Conservation (phyloP, 306 rosid genomes). For the Acacia acuminata region DNA sequence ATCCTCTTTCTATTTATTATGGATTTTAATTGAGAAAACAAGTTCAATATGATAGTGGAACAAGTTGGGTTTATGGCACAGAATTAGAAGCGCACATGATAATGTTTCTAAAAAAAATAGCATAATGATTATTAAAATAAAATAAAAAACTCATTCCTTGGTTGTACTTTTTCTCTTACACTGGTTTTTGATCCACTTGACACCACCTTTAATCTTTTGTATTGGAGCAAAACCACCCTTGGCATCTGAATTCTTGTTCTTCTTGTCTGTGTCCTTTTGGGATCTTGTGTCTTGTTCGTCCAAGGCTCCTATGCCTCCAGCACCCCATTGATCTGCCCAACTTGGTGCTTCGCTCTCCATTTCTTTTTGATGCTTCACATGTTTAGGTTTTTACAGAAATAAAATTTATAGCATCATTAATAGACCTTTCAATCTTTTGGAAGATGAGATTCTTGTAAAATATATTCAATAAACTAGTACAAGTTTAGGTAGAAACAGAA, state of each 20-base stretch:
- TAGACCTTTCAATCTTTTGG: background rate
- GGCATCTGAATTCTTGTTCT: conserved; percentile 57
- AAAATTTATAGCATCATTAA: background rate
- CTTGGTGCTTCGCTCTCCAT: conserved; percentile 75
- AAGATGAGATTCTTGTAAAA: background rate
- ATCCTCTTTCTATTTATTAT: background rate
- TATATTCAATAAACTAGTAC: background rate
- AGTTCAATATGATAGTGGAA: background rate
- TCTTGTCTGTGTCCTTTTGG: conserved; percentile 39
- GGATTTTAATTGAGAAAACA: background rate
- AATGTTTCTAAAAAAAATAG: background rate
- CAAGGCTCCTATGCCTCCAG: conserved; percentile 70
- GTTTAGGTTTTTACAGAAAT: background rate
- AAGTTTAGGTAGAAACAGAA: background rate
- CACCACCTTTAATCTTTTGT: conserved; percentile 58
- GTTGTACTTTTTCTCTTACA: conserved; percentile 56
- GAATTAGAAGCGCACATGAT: conserved; percentile 20
- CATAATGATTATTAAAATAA: background rate
- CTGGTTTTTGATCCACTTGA: conserved; percentile 75
- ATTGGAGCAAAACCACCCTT: conserved; percentile 57
- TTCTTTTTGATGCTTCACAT: background rate
- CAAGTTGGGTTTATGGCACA: background rate
- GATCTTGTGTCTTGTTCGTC: conserved; percentile 53
- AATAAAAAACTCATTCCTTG: conserved; percentile 1
- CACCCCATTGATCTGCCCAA: conserved; percentile 96